phyloP scores from a whole-genome alignment of 176 grass and related monocot genomes.

The Cymbopogon citratus region DNA sequence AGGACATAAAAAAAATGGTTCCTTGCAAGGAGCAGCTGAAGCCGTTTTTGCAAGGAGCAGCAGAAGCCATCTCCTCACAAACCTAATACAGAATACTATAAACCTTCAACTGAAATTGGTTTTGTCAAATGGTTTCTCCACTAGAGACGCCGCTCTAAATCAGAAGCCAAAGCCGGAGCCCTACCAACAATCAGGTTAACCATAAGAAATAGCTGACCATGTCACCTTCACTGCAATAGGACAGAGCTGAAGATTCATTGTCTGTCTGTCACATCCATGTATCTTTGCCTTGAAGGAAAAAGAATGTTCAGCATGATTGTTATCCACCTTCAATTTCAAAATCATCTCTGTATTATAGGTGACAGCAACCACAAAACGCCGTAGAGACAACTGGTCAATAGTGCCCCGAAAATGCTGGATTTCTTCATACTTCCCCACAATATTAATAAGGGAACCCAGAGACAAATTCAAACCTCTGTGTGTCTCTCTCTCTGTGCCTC shows the following conservation, averaged over 20 bases:
- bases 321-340: neutral
- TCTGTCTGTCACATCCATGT: neutral
- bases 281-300: neutral
- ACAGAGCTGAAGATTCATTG: neutral
- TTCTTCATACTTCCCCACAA: neutral
- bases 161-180: too few species aligned
- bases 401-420: neutral
- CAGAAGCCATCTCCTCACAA: too few species aligned
- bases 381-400: too few species aligned
- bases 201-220: neutral
- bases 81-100: too few species aligned
- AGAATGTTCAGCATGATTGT: neutral
- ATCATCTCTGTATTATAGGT: neutral
- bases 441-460: neutral
- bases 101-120: too few species aligned
- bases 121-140: too few species aligned
- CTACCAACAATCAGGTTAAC: too few species aligned
- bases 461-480: neutral
- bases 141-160: too few species aligned
- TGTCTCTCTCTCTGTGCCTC: too few species aligned
- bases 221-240: neutral
- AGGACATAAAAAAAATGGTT: too few species aligned
- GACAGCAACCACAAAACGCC: neutral
- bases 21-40: too few species aligned
- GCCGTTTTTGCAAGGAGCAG: too few species aligned